Conservation (phyloP, 2,329 filamentous ascomycete species). For the Bipolaris zeicola region DNA sequence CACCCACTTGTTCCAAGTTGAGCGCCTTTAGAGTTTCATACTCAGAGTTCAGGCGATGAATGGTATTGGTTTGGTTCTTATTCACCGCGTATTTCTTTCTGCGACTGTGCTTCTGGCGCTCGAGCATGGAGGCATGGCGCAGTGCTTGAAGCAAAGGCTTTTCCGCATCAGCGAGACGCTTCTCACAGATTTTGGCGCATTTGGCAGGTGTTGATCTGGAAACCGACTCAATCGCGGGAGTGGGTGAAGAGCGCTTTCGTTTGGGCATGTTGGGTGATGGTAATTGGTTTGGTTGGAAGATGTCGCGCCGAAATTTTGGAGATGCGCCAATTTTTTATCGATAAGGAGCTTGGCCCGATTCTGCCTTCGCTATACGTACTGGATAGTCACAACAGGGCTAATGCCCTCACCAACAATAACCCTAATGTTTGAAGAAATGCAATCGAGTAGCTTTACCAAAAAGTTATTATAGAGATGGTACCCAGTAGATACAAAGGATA, state of each 20-base stretch:
- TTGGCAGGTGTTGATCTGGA: slow-evolving; percentile 16
- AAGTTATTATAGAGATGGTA: too few relatives aligned
- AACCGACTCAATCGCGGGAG: slow-evolving; percentile 13
- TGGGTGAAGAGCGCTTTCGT: slow-evolving; percentile 38
- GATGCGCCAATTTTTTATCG: slow-evolving; percentile 10
- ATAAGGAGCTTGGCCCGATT: slow-evolving; percentile 9
- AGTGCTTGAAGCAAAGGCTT: slow-evolving; percentile 67
- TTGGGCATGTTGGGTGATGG: slow-evolving; percentile 37
- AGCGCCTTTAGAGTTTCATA: slow-evolving; percentile 63
- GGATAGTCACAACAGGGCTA: not conserved
- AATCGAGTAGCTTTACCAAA: too few relatives aligned
- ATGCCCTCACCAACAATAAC: not conserved
- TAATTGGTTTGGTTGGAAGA: slow-evolving; percentile 1
- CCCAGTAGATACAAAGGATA: too few relatives aligned
- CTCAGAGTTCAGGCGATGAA: slow-evolving; percentile 67
- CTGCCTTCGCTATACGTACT: not conserved
- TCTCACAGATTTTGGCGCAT: slow-evolving; percentile 36
- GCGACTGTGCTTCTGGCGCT: slow-evolving; percentile 74
- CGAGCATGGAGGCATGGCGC: slow-evolving; percentile 75
- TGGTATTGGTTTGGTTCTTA: slow-evolving; percentile 54
- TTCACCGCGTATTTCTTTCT: slow-evolving; percentile 62
- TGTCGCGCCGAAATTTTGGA: slow-evolving; percentile 18
- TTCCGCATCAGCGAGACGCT: slow-evolving; percentile 59
- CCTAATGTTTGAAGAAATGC: not conserved
- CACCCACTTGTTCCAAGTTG: slow-evolving; percentile 56